Percentiles rank a stretch among this genome's conserved stretches.
Evolutionary conservation across 441 rosid species (phyloP).

Genomic region (Kokia cookei): DNA sequence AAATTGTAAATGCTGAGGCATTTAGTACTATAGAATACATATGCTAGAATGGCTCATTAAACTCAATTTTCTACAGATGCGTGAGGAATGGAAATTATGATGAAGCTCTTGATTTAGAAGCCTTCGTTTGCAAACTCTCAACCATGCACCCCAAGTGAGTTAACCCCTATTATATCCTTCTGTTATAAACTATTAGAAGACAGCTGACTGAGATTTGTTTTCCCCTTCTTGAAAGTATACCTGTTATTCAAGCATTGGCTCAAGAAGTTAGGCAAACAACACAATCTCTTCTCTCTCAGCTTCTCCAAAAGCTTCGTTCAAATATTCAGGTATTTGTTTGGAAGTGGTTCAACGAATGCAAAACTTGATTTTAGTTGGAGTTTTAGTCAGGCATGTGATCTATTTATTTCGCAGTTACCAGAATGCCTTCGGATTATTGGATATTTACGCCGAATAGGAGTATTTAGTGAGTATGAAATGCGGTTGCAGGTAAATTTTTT

Average conservation of each 20-base stretch:
- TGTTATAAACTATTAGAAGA: constrained; percentile 7
- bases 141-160: constrained; percentile 98
- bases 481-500: constrained; percentile 60
- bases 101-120: constrained; percentile 94
- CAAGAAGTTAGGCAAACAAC: constrained; percentile 89
- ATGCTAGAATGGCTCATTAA: background rate
- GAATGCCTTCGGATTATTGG: constrained; percentile 96
- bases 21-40: background rate
- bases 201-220: constrained; percentile 15
- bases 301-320: constrained; percentile 85
- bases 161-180: constrained; percentile 2
- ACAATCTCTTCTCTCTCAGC: constrained; percentile 93
- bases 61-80: constrained; percentile 48
- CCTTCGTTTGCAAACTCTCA: constrained; percentile 79
- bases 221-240: constrained; percentile 42
- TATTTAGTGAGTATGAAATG: constrained; percentile 90
- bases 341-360: constrained; percentile 4
- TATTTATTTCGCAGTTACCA: constrained; percentile 60
- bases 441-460: constrained; percentile 86
- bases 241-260: constrained; percentile 86
- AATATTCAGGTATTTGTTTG: constrained; percentile 67
- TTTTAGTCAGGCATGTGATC: constrained; percentile 13
- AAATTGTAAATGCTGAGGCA: background rate
- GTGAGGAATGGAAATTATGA: constrained; percentile 95
- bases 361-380: constrained; percentile 7